Conservation (phyloP, 2,329 filamentous ascomycete genomes). For the Botrytis porri region DNA sequence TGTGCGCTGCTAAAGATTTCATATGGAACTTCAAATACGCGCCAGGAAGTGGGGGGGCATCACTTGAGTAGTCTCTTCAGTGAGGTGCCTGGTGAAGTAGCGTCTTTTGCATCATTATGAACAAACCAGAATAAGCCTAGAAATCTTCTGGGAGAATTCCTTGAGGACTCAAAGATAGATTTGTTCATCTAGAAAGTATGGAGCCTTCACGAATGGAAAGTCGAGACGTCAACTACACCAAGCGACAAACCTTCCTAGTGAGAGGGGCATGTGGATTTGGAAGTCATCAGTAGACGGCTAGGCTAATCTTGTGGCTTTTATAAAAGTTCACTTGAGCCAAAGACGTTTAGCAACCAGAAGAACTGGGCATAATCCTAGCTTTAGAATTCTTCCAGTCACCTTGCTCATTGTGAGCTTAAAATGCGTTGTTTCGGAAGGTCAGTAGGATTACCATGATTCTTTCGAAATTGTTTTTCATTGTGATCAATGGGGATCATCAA, state of each 20-base stretch:
- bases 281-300: neutral
- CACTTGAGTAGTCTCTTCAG: neutral
- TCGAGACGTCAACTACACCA: neutral
- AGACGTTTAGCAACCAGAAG: neutral
- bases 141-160: neutral
- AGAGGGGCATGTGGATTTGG: neutral
- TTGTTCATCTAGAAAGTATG: neutral
- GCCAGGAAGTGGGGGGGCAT: neutral
- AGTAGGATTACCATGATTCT: neutral
- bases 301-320: neutral
- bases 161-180: neutral
- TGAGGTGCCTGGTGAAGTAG: neutral
- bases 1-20: neutral
- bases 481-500: neutral
- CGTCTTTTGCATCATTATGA: neutral
- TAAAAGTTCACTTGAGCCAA: neutral
- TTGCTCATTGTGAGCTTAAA: neutral
- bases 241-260: neutral
- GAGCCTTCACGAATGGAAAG: neutral
- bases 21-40: neutral
- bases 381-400: neutral
- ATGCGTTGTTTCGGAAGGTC: neutral
- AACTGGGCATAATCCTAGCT: neutral
- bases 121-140: neutral
- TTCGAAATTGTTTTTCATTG: neutral